These are phyloP conservation scores for Glycine soja DNA, from an alignment of 306 rosid genomes.

Conservation along the genomic window DNA sequence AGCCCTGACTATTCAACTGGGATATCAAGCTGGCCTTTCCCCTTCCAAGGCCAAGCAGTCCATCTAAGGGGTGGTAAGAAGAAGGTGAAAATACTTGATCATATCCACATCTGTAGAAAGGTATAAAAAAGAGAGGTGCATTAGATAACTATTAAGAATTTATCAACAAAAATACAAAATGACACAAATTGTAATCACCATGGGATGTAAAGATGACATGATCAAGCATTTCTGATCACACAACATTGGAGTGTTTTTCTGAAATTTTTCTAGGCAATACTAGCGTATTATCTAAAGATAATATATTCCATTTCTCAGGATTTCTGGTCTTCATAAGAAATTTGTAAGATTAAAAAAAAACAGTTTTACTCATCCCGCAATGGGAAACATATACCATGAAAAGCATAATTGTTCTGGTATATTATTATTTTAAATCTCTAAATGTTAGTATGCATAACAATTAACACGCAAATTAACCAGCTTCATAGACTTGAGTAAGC, in stretches of 20 bases:
- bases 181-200: not conserved
- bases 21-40: constrained; percentile 84
- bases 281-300: not conserved
- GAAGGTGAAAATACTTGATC: constrained; percentile 71
- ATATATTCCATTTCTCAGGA: not conserved
- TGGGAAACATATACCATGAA: not conserved
- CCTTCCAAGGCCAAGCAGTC: constrained; percentile 90
- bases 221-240: constrained; percentile 22
- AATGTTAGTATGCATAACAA: not conserved
- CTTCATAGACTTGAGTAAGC: not conserved
- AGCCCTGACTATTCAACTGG: constrained; percentile 75
- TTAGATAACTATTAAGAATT: not conserved
- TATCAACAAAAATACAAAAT: constrained; percentile 4
- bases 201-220: not conserved
- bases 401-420: not conserved
- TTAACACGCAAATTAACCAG: not conserved
- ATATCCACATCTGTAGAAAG: constrained; percentile 80
- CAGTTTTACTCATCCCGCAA: not conserved
- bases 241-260: not conserved
- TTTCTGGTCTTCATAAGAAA: not conserved
- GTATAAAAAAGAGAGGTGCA: constrained; percentile 15
- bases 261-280: not conserved
- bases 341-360: not conserved
- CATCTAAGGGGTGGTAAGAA: constrained; percentile 76
- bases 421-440: not conserved